phyloP scores from a whole-genome alignment of 2,329 filamentous ascomycete species.

The Conoideocrella luteorostrata region DNA sequence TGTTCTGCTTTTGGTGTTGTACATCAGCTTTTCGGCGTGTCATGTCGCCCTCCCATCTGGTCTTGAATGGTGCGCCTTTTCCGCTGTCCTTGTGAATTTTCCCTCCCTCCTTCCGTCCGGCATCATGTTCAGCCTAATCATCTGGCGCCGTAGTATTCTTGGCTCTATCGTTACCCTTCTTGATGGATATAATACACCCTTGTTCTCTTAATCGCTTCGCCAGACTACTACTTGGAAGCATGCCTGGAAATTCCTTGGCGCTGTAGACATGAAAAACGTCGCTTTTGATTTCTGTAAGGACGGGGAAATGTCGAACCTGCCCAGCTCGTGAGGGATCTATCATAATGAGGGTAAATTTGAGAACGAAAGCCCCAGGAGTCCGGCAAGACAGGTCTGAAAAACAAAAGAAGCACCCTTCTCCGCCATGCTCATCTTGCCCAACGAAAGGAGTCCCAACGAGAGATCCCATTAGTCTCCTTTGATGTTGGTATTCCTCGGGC shows the following conservation, averaged over 20 bases:
- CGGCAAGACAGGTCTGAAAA: constrained; percentile 78
- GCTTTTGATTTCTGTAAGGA: constrained; percentile 50
- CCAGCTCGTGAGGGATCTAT: constrained; percentile 57
- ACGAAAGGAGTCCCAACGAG: constrained; percentile 71
- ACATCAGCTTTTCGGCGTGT: too few species aligned
- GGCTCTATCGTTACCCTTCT: constrained; percentile 71
- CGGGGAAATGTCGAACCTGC: constrained; percentile 36
- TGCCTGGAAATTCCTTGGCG: constrained; percentile 80
- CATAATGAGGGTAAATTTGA: constrained; percentile 68
- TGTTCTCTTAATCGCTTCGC: constrained; percentile 71
- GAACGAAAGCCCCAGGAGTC: constrained; percentile 67
- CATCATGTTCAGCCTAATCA: constrained; percentile 15
- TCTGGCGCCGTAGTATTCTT: constrained; percentile 10
- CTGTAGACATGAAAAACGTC: constrained; percentile 75
- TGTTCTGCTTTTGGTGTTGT: background rate
- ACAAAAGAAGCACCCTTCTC: constrained; percentile 78
- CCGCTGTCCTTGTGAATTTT: constrained; percentile 9
- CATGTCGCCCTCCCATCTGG: too few species aligned
- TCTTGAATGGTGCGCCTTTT: constrained; percentile 11
- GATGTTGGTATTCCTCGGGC: constrained; percentile 65
- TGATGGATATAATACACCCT: constrained; percentile 77
- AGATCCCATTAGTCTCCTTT: constrained; percentile 73
- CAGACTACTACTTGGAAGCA: constrained; percentile 68
- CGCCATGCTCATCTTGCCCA: constrained; percentile 64
- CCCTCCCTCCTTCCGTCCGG: constrained; percentile 10